phyloP scores from a whole-genome alignment of 2,329 filamentous ascomycete genomes.

The Penicillium decumbens region DNA sequence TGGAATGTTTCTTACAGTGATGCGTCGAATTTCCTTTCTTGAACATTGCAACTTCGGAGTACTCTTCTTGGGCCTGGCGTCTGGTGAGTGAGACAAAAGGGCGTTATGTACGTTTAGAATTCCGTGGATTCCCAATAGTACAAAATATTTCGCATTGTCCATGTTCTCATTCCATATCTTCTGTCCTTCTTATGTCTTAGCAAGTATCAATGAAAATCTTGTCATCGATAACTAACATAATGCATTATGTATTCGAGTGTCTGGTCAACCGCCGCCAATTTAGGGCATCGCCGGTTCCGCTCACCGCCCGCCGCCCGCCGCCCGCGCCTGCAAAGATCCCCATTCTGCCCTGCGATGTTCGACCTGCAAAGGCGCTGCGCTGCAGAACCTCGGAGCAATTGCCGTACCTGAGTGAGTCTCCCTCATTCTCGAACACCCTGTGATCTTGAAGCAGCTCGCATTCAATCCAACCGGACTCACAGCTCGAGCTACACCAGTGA shows the following conservation, averaged over 20 bases:
- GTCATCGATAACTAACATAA: background rate
- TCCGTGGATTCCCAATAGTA: background rate
- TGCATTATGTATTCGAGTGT: too few species aligned
- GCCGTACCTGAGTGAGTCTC: conserved; percentile 12
- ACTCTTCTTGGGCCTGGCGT: conserved; percentile 1
- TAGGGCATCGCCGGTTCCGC: background rate
- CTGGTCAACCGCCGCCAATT: background rate
- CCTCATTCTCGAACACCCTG: background rate
- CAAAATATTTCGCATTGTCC: background rate
- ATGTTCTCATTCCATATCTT: background rate
- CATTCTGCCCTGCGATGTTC: conserved; percentile 15
- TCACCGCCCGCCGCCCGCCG: conserved; percentile 21
- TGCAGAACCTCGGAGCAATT: conserved; percentile 21
- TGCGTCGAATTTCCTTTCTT: background rate
- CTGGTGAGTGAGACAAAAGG: background rate
- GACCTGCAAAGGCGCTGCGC: conserved; percentile 15
- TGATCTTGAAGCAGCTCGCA: background rate
- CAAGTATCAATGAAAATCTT: too few species aligned
- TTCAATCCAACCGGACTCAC: background rate
- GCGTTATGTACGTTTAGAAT: conserved; percentile 4
- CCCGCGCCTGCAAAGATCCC: conserved; percentile 9
- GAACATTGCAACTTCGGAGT: conserved; percentile 1
- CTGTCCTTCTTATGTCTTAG: too few species aligned
- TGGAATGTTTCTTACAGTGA: background rate
- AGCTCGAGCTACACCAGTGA: background rate